Evolutionary conservation across 192 early-diverging fungal species (phyloP), one percentile per base, ranked within the genome.

Genomic region (Coemansia sp.): DNA sequence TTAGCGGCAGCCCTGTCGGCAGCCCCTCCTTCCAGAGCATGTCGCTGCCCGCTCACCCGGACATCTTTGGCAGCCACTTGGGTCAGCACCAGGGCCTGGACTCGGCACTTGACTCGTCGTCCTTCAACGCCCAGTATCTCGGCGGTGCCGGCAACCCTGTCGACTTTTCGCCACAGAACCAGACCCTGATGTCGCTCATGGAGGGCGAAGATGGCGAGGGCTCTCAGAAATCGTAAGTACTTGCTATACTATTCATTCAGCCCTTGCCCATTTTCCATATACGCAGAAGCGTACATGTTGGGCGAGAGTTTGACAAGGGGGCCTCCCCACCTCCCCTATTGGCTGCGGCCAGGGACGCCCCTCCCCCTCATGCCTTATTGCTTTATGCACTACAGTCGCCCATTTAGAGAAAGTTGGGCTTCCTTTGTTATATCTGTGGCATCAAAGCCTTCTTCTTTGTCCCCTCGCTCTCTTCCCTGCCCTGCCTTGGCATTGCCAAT

Each of bases 1-100:
- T 80, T 30, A 75, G 68, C 70, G 59, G 62, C 65, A 75, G 77
- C 68, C 74, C 73, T 45, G 68, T 67, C 55, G 62, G 30, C 22
- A 76, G 74, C 52, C 84, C 81, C 12, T 65, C 49, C 34, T 86
- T 84, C 73, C 85, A 86, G 63, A 86, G 85, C 73, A 86, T 86
- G 84, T 86, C 85, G 53, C 81, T 86, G 72, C 85, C 85, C 1
- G 73, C 67, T 5, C 76, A 84, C 66, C 70, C 70, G 16, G 83
- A 85, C 56, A 84, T 84, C 84, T 79, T 86, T 35, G 74, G 77
- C 34, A 73, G 59, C 70, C 73, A 67, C 34, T 71, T 84, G 68
- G 80, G 78, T 61, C 81, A 83, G 70, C 84, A 87, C 56, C 80
- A 85, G 45, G 84, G 71, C 59, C 75, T 75, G 59, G 84, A 82